Evolutionary conservation across 192 early-diverging fungal genomes (phyloP).

Genomic region (Rhizophagus prolifer): DNA sequence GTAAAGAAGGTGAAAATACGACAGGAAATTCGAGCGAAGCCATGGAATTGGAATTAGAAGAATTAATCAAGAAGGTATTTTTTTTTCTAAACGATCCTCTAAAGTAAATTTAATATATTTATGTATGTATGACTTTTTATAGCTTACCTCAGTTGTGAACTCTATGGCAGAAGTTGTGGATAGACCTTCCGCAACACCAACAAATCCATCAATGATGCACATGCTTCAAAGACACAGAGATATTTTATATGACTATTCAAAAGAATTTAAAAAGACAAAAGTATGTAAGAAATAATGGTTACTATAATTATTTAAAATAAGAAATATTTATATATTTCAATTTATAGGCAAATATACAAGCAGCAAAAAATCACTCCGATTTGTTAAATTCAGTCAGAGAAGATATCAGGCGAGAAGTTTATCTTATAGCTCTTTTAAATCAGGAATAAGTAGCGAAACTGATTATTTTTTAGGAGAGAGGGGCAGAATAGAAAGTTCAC

Average conservation of each 20-base stretch:
- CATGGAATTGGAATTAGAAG: constrained; percentile 57
- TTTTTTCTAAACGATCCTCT: not conserved
- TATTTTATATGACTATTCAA: constrained; percentile 76
- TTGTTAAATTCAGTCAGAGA: constrained; percentile 63
- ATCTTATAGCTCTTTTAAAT: constrained; percentile 42
- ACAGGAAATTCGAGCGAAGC: constrained; percentile 34
- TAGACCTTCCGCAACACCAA: constrained; percentile 42
- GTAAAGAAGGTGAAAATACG: not conserved
- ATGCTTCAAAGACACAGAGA: constrained; percentile 74
- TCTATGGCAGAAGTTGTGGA: constrained; percentile 66
- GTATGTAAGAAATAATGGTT: constrained; percentile 36
- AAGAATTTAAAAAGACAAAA: constrained; percentile 73
- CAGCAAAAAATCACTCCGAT: constrained; percentile 68
- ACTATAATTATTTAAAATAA: not conserved
- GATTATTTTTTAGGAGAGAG: constrained; percentile 75
- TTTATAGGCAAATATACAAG: constrained; percentile 56
- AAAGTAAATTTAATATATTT: no score
- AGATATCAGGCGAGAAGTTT: constrained; percentile 46
- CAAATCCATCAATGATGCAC: constrained; percentile 68
- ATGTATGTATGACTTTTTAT: constrained; percentile 14
- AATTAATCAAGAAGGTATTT: constrained; percentile 63
- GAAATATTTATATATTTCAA: not conserved
- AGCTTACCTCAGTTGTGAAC: constrained; percentile 61
- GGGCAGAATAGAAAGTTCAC: constrained; percentile 65
- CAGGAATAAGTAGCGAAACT: constrained; percentile 37